phyloP scores from a whole-genome alignment of 176 grass and related monocot species.

The Guadua angustifolia region DNA sequence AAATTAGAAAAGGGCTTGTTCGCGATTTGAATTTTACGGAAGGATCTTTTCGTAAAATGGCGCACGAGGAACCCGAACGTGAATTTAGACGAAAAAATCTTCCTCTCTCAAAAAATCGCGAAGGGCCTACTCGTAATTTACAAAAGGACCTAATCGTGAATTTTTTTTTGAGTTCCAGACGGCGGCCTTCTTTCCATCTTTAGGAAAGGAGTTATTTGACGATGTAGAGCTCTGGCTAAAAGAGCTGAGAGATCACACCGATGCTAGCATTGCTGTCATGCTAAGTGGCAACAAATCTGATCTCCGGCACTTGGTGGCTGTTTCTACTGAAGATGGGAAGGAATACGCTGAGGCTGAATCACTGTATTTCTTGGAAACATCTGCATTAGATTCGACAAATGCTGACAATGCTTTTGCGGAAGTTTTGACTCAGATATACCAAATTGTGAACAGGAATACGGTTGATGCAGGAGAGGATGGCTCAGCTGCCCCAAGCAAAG shows the following conservation, averaged over 20 bases:
- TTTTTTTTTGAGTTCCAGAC: too few species aligned
- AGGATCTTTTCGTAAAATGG: too few species aligned
- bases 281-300: conserved; percentile 70
- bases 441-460: conserved; percentile 50
- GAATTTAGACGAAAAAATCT: too few species aligned
- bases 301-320: conserved; percentile 58
- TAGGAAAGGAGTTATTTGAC: too few species aligned
- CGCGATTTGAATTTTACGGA: too few species aligned
- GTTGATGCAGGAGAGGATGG: conserved; percentile 49
- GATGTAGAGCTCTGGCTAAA: conserved; percentile 57
- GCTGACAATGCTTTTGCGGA: conserved; percentile 59
- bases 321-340: conserved; percentile 62
- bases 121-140: too few species aligned
- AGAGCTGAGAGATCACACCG: conserved; percentile 64
- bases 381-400: conserved; percentile 61
- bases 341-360: conserved; percentile 62
- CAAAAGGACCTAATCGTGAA: too few species aligned
- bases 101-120: too few species aligned
- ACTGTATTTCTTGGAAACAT: conserved; percentile 66
- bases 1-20: too few species aligned
- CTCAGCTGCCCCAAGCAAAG: conserved; percentile 42
- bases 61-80: too few species aligned
- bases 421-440: conserved; percentile 62
- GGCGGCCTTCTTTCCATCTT: too few species aligned
- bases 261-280: conserved; percentile 56